These are phyloP conservation scores for Alternaria hordeiaustralica DNA, from an alignment of 2,329 filamentous ascomycete genomes.

Conservation along the genomic window DNA sequence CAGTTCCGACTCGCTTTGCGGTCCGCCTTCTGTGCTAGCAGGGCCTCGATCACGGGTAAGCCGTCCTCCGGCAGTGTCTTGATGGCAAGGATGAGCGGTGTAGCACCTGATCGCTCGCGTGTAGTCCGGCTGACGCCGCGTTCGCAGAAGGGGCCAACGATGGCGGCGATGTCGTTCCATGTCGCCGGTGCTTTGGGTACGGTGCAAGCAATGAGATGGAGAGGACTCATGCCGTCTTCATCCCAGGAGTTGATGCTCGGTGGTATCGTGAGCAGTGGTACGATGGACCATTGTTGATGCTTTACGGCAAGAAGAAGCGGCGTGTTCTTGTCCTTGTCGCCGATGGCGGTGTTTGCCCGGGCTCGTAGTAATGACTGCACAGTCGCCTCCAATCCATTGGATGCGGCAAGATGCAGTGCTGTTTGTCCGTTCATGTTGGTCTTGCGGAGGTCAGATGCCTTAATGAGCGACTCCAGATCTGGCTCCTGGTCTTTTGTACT, in stretches of 20 bases:
- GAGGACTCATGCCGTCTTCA: slow-evolving; percentile 36
- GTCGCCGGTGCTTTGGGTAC: slow-evolving; percentile 26
- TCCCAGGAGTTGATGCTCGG: slow-evolving; percentile 44
- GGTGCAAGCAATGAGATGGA: slow-evolving; percentile 40
- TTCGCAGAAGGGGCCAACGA: slow-evolving; percentile 36
- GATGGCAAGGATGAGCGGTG: slow-evolving; percentile 42
- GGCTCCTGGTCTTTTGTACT: slow-evolving; percentile 25
- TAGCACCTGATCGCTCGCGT: slow-evolving; percentile 41
- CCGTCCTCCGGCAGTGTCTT: slow-evolving; percentile 40
- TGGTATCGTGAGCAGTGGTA: slow-evolving; percentile 34
- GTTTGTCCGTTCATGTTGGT: slow-evolving; percentile 23
- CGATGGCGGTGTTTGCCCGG: slow-evolving; percentile 28
- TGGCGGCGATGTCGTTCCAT: slow-evolving; percentile 37
- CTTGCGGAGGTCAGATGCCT: slow-evolving; percentile 27
- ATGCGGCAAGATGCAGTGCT: slow-evolving; percentile 39
- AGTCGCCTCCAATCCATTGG: slow-evolving; percentile 30
- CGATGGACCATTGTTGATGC: slow-evolving; percentile 36
- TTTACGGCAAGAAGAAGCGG: slow-evolving; percentile 40
- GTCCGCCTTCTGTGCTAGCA: slow-evolving; percentile 27
- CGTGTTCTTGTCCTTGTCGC: slow-evolving; percentile 33
- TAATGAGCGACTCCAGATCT: slow-evolving; percentile 33
- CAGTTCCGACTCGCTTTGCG: slow-evolving; percentile 34
- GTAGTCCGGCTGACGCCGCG: slow-evolving; percentile 41
- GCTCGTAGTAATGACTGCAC: slow-evolving; percentile 32
- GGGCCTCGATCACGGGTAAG: slow-evolving; percentile 32